Base-by-base conservation (phyloP, 768 basidiomycete species). In the Leccinum imitatum region DNA sequence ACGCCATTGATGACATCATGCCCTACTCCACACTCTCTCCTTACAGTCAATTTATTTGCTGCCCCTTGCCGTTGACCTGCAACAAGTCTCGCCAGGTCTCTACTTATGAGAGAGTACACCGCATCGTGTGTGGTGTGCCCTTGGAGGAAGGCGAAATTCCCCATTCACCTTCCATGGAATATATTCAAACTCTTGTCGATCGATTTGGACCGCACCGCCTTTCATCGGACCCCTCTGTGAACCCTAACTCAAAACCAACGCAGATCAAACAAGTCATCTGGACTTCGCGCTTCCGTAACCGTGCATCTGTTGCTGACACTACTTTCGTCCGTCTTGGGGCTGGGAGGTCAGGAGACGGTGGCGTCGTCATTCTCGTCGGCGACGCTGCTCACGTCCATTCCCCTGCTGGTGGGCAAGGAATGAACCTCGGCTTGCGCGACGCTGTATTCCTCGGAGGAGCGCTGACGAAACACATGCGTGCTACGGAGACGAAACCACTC, bases 391-490 rank as follows among this genome's bases (percentile, higher is more conserved):
- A 80, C 17, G 78, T 83, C 48, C 84, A 83, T 58, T 80, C 83
- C 0, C 84, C 83, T 21, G 73, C 77, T 4, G 84, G 83, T 2
- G 84, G 84, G 1, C 82, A 83, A 56, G 84, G 83, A 13, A 81
- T 85, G 82, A 83, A 84, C 61, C 76, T 84, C n/a, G 81, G 83
- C 8, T 69, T 85, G 17, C 76, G 82, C 15, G 84, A 85, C 59
- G 82, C 79, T 8, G 67, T 83, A n/a, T 71, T 74, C 52, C 75
- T 84, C 5, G 82, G 78, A 5, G 74, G 77, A 17, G 76, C 65
- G 6, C 67, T 84, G 44, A 67, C 69, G 17, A 68, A 73, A 19
- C 79, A 80, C 65, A 58, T 77, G 1, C 62, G 41, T 2, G 64
- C 62, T 30, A 13, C 60, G 4, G 56, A 66, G 39, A 59, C 58